These are phyloP conservation scores for Malus hybrid DNA, from an alignment of 331 rosid genomes.

Conservation along the genomic window DNA sequence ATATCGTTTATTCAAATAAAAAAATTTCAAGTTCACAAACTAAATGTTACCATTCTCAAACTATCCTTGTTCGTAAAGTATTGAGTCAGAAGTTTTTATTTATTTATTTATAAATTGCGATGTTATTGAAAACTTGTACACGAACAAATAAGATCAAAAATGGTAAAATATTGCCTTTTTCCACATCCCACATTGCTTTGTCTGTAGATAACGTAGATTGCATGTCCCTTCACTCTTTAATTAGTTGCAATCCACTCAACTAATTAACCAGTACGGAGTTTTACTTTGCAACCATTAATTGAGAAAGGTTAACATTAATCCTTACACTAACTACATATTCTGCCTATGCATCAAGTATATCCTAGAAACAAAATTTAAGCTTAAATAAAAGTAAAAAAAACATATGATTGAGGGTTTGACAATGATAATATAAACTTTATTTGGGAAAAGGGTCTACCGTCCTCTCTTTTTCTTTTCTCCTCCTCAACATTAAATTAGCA, in stretches of 20 bases:
- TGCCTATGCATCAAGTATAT: neutral
- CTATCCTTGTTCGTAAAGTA: neutral
- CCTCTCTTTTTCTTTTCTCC: slow-evolving; percentile 6
- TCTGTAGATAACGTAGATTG: slow-evolving; percentile 19
- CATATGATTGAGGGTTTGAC: slow-evolving; percentile 40
- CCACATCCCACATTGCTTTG: slow-evolving; percentile 14
- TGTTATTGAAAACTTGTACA: neutral
- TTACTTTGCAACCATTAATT: neutral
- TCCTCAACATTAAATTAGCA: neutral
- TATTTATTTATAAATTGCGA: neutral
- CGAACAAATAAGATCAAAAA: neutral
- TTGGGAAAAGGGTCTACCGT: slow-evolving; percentile 29
- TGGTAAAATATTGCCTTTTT: neutral
- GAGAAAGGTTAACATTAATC: neutral
- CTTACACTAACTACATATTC: neutral
- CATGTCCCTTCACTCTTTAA: slow-evolving; percentile 20
- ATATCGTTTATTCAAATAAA: too few relatives aligned
- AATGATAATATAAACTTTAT: slow-evolving; percentile 16
- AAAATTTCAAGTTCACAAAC: neutral
- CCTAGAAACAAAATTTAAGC: neutral
- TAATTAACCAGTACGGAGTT: neutral
- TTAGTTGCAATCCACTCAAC: slow-evolving; percentile 26
- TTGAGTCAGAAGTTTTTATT: neutral
- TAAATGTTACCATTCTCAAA: neutral
- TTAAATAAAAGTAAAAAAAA: neutral